Conservation (phyloP, 495 filamentous ascomycete species). For the Collariella sp. region DNA sequence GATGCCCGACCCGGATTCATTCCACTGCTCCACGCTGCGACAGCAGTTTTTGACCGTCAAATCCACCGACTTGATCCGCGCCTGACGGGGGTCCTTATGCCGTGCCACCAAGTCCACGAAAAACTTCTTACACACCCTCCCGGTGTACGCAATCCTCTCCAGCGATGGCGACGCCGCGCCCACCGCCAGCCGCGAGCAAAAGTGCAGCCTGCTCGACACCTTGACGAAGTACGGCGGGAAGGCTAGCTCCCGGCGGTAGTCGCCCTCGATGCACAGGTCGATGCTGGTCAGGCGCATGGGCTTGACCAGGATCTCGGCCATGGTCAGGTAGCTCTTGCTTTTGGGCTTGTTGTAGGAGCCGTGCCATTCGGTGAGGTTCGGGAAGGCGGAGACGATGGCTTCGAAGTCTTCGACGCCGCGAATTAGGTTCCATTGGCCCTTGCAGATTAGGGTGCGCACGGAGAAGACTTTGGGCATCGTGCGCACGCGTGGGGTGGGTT, state of each 20-base stretch:
- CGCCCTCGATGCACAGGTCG: conserved; percentile 58
- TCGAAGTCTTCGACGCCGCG: conserved; percentile 55
- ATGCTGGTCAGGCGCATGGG: conserved; percentile 49
- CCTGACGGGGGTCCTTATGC: conserved; percentile 32
- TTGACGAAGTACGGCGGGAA: conserved; percentile 48
- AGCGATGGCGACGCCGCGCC: conserved; percentile 48
- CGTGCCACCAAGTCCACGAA: conserved; percentile 46
- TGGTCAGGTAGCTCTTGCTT: conserved; percentile 56
- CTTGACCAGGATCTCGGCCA: conserved; percentile 47
- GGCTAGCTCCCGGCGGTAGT: conserved; percentile 51
- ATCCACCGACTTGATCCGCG: conserved; percentile 54
- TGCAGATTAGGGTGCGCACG: conserved; percentile 55
- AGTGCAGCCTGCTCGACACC: conserved; percentile 44
- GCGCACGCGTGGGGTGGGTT: conserved; percentile 13
- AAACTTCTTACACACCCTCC: conserved; percentile 50
- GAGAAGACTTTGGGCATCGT: conserved; percentile 26
- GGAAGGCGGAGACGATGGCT: conserved; percentile 50
- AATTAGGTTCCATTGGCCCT: conserved; percentile 69
- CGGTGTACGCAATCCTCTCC: conserved; percentile 59
- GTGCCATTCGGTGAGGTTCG: conserved; percentile 61
- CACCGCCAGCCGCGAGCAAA: conserved; percentile 47
- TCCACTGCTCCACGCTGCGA: conserved; percentile 42
- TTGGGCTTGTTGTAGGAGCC: conserved; percentile 62
- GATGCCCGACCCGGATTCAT: conserved; percentile 55
- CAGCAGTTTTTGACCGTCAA: conserved; percentile 63